Base-by-base conservation (phyloP, 2,329 filamentous ascomycete genomes). In the Cucurbitaria berberidis region DNA sequence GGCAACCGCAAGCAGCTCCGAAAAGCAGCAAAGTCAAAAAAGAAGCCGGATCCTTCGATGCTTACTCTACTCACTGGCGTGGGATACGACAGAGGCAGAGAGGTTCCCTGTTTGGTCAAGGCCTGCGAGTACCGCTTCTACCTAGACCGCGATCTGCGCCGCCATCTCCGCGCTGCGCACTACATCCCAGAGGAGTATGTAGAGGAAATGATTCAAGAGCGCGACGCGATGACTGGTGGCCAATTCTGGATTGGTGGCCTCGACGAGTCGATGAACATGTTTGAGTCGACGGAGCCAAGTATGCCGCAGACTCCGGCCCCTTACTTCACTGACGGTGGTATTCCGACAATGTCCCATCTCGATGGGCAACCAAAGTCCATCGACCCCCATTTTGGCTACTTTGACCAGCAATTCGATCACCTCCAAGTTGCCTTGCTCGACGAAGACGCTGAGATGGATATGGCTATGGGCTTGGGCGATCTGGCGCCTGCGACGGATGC, bases 91-190 rank as follows among this genome's bases (percentile, higher is more conserved):
- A 73, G 80, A 24, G 66, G 76, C 72, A 38, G 78, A 72, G 41
- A 79, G 76, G 82, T 86, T 24, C 51, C 76, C 1, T 88, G 86
- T 66, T 67, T 84, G 5, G 66, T 81, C 18, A 62, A 73, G 3
- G 69, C 68, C 5, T 88, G 86, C 64, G 70, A 73, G n/a, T 75
- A 80, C 60, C 78, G 80, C 39, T 88, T 87, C 74, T 78, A 78
- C 51, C 78, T 82, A 40, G 80, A 84, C 32, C 82, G 84, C 56
- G 83, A 87, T 64, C 75, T 87, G 3, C 80, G 81, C 59, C 72
- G 80, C 6, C 86, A 88, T 63, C 74, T 79, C 74, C 51, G 74
- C 77, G 45, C 78, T 29, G 72, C 78, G n/a, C 80, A 82, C 55
- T 68, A 67, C 22, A 71, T 74, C 39, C 43, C 59, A 4, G 72